phyloP scores from a whole-genome alignment of 1,284 basidiomycete species.

The Phellopilus nigrolimitatus region DNA sequence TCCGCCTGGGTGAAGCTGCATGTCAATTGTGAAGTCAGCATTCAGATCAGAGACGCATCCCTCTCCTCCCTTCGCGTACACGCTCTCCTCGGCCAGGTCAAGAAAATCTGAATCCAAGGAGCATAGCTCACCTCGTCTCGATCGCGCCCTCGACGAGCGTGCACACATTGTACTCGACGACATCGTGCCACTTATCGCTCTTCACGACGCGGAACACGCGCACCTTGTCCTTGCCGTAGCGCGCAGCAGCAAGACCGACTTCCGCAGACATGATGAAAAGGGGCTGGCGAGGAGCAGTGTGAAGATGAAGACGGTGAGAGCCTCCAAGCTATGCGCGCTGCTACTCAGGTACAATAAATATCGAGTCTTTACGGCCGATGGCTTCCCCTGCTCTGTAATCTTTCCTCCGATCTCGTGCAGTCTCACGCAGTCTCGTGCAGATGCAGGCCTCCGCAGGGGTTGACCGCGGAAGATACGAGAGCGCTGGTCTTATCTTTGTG shows the following conservation, averaged over 20 bases:
- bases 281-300: no score
- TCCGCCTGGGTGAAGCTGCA: slow-evolving; percentile 76
- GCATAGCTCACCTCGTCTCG: slow-evolving; percentile 48
- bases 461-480: no score
- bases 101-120: not conserved
- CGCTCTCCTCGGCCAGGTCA: no score
- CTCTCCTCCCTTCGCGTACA: not conserved
- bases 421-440: no score
- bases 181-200: slow-evolving; percentile 53
- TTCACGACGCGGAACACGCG: slow-evolving; percentile 83
- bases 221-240: slow-evolving; percentile 86
- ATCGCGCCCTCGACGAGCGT: slow-evolving; percentile 80
- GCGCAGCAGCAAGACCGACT: slow-evolving; percentile 42
- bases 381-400: no score
- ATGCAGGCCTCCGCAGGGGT: no score
- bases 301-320: not conserved
- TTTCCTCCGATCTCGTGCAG: no score
- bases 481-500: no score
- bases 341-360: no score
- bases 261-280: slow-evolving; percentile 19
- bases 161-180: slow-evolving; percentile 80
- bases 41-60: not conserved
- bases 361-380: no score
- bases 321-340: no score
- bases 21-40: not conserved